Evolutionary conservation across 805 yeast species (phyloP).

Genomic region (Kazachstania psychrophila): DNA sequence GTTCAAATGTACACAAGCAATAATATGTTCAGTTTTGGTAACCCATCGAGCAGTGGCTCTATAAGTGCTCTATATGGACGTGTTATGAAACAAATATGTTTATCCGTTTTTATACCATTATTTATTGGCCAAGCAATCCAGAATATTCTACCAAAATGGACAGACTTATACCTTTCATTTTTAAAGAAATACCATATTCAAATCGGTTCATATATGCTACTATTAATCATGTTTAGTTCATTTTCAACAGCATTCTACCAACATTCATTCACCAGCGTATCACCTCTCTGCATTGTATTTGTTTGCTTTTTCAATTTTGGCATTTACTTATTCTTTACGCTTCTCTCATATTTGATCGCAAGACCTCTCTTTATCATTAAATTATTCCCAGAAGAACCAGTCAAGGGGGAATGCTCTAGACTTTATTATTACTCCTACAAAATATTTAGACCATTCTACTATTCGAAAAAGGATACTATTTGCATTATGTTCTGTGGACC

Average conservation of each 20-base stretch:
- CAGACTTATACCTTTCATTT: slow-evolving; percentile 15
- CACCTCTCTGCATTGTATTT: slow-evolving; percentile 61
- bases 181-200: slow-evolving; percentile 33
- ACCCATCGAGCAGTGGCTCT: slow-evolving; percentile 53
- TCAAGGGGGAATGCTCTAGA: slow-evolving; percentile 33
- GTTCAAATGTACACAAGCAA: slow-evolving; percentile 55
- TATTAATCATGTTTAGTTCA: slow-evolving; percentile 68
- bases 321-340: slow-evolving; percentile 67
- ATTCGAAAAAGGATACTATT: slow-evolving; percentile 61
- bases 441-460: slow-evolving; percentile 53
- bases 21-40: slow-evolving; percentile 64
- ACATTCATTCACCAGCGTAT: slow-evolving; percentile 61
- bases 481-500: slow-evolving; percentile 82
- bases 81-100: slow-evolving; percentile 83
- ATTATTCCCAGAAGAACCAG: slow-evolving; percentile 41
- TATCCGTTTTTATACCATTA: slow-evolving; percentile 73
- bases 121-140: slow-evolving; percentile 84
- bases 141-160: slow-evolving; percentile 50
- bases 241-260: slow-evolving; percentile 85
- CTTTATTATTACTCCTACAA: slow-evolving; percentile 36
- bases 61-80: slow-evolving; percentile 52
- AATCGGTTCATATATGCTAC: slow-evolving; percentile 70
- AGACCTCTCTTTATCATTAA: slow-evolving; percentile 47
- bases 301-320: slow-evolving; percentile 78
- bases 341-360: slow-evolving; percentile 47